A percentile compares a stretch with the other conserved stretches of the same genome.
These are phyloP conservation scores for Teratosphaeria epicoccoides DNA, from an alignment of 2,329 filamentous ascomycete species.

Conservation along the genomic window DNA sequence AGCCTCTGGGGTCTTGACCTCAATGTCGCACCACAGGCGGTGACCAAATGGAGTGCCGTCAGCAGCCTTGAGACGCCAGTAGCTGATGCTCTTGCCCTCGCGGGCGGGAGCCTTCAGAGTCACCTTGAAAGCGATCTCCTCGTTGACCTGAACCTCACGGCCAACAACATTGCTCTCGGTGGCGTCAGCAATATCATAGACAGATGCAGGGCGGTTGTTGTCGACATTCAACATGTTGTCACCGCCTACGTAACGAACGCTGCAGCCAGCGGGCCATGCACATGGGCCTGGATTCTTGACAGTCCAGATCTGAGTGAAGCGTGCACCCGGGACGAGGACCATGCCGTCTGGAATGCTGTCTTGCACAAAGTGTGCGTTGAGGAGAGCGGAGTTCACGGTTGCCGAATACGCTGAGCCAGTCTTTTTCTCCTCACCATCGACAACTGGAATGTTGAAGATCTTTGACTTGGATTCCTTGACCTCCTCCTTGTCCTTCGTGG, in stretches of 20 bases:
- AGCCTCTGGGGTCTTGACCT: conserved; percentile 38
- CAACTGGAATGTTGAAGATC: conserved; percentile 2
- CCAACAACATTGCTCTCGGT: conserved; percentile 73
- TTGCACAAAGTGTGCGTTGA: conserved; percentile 60
- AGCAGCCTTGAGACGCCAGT: conserved; percentile 84
- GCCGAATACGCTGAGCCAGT: conserved; percentile 10
- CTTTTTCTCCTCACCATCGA: conserved; percentile 11
- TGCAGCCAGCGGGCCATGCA: conserved; percentile 80
- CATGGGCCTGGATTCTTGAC: conserved; percentile 71
- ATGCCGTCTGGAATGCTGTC: conserved; percentile 75
- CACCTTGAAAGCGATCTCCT: conserved; percentile 72
- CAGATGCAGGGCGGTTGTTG: conserved; percentile 64
- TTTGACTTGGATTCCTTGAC: not conserved
- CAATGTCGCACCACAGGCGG: conserved; percentile 88
- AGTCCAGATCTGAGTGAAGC: conserved; percentile 86
- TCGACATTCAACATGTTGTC: conserved; percentile 95
- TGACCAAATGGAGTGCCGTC: conserved; percentile 80
- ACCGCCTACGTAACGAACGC: conserved; percentile 82
- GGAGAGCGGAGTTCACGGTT: conserved; percentile 25
- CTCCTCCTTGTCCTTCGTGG: conserved; percentile 28
- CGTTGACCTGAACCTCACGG: conserved; percentile 57
- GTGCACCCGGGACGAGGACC: conserved; percentile 54
- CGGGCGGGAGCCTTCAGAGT: conserved; percentile 70
- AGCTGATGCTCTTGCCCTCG: conserved; percentile 74
- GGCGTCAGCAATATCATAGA: conserved; percentile 64